These are phyloP conservation scores for Botrytis fragariae DNA, from an alignment of 2,329 filamentous ascomycete species.

Conservation along the genomic window DNA sequence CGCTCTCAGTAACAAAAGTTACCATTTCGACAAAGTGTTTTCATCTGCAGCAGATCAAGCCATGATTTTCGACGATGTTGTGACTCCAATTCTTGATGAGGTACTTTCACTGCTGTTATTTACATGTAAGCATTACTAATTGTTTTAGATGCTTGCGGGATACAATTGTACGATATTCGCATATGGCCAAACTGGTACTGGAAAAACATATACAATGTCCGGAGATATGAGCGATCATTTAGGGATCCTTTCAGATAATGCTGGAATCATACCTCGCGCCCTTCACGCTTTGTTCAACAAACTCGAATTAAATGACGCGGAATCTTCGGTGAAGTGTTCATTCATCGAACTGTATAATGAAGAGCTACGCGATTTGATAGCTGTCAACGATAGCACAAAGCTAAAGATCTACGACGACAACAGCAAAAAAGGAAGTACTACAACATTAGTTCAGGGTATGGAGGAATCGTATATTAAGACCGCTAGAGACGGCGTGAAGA, in stretches of 20 bases:
- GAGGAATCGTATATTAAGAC: slow-evolving; percentile 91
- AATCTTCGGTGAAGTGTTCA: slow-evolving; percentile 93
- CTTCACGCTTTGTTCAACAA: slow-evolving; percentile 84
- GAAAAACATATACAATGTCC: slow-evolving; percentile 99
- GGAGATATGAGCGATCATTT: slow-evolving; percentile 89
- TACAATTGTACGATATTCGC: slow-evolving; percentile 99
- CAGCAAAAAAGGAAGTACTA: slow-evolving; percentile 77
- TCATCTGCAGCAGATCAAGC: slow-evolving; percentile 90
- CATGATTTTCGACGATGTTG: slow-evolving; percentile 94
- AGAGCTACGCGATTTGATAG: slow-evolving; percentile 85
- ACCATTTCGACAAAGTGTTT: slow-evolving; percentile 96
- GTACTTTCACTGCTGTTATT: slow-evolving; percentile 47
- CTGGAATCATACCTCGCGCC: slow-evolving; percentile 92
- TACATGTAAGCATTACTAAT: slow-evolving; percentile 21
- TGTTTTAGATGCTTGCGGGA: slow-evolving; percentile 75
- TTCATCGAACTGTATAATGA: slow-evolving; percentile 99
- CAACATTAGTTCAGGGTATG: slow-evolving; percentile 94
- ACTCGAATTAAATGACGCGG: slow-evolving; percentile 72
- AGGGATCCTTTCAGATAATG: slow-evolving; percentile 83
- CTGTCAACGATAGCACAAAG: slow-evolving; percentile 76
- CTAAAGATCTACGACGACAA: slow-evolving; percentile 95
- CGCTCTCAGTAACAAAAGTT: slow-evolving; percentile 91
- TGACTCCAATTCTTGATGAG: slow-evolving; percentile 89
- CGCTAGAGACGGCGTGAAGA: slow-evolving; percentile 80
- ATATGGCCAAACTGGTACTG: slow-evolving; percentile 96